Conservation (phyloP, 2,329 filamentous ascomycete genomes). For the Rosellinia necatrix region DNA sequence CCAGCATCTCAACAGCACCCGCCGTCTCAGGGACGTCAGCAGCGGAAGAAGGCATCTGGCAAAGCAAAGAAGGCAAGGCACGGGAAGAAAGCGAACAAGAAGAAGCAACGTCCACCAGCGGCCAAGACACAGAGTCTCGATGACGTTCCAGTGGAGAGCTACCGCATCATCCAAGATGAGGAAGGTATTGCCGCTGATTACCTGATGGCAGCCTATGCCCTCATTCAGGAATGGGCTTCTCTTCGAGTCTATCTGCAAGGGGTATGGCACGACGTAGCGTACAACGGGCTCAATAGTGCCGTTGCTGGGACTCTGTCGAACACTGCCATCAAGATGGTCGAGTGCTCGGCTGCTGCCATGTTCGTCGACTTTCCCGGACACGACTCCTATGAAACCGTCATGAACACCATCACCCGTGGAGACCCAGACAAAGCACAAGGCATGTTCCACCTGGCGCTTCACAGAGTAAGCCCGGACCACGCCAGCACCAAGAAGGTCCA, state of each 20-base stretch:
- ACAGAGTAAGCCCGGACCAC: slow-evolving; percentile 20
- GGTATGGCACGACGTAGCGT: slow-evolving; percentile 51
- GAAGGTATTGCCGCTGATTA: slow-evolving; percentile 47
- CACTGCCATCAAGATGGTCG: slow-evolving; percentile 48
- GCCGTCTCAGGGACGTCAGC: slow-evolving; percentile 23
- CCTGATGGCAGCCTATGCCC: slow-evolving; percentile 48
- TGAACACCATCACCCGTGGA: slow-evolving; percentile 47
- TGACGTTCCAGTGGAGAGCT: slow-evolving; percentile 50
- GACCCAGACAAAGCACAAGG: slow-evolving; percentile 40
- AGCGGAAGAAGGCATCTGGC: slow-evolving; percentile 22
- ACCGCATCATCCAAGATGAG: slow-evolving; percentile 48
- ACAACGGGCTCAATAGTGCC: slow-evolving; percentile 50
- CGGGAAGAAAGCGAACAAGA: slow-evolving; percentile 35
- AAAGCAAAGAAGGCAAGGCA: slow-evolving; percentile 30
- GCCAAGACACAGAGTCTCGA: slow-evolving; percentile 34
- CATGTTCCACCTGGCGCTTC: slow-evolving; percentile 31
- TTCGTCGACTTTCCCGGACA: slow-evolving; percentile 52
- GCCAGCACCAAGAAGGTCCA: slow-evolving; percentile 26
- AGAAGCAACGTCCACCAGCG: slow-evolving; percentile 9
- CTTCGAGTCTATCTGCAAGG: slow-evolving; percentile 48
- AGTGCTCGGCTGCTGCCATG: slow-evolving; percentile 44
- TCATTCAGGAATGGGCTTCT: slow-evolving; percentile 44
- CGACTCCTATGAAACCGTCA: slow-evolving; percentile 49
- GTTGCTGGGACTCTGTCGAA: slow-evolving; percentile 50
- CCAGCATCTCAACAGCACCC: slow-evolving; percentile 17